Conservation (phyloP, 2,329 filamentous ascomycete species). For the Biscogniauxia marginata region DNA sequence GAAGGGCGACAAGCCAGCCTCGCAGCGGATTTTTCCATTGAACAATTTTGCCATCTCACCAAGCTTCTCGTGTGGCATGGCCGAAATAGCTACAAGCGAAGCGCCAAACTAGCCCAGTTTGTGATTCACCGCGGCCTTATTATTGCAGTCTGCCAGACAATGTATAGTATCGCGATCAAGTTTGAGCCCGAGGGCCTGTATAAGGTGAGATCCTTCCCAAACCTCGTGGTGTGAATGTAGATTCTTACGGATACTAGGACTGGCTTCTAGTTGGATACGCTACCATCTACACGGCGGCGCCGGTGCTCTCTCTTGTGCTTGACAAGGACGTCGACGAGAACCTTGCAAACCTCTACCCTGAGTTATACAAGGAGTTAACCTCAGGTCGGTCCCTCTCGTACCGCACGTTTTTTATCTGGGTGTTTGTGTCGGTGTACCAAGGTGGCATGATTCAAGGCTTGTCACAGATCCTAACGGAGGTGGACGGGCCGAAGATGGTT, state of each 20-base stretch:
- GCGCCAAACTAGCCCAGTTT: conserved; percentile 93
- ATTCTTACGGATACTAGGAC: conserved; percentile 51
- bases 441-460: conserved; percentile 95
- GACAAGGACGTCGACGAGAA: conserved; percentile 95
- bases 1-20: conserved; percentile 93
- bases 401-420: conserved; percentile 95
- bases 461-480: conserved; percentile 80
- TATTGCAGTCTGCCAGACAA: conserved; percentile 92
- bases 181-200: conserved; percentile 95
- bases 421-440: conserved; percentile 91
- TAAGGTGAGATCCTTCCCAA: conserved; percentile 47
- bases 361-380: conserved; percentile 97
- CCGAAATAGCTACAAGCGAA: conserved; percentile 93
- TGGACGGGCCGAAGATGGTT: conserved; percentile 74
- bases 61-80: conserved; percentile 99
- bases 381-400: conserved; percentile 84
- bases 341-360: conserved; percentile 90
- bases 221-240: background rate
- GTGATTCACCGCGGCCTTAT: conserved; percentile 97
- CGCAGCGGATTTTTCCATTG: conserved; percentile 94
- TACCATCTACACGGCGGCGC: conserved; percentile 90
- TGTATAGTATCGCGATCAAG: conserved; percentile 89
- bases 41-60: conserved; percentile 90
- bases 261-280: conserved; percentile 97
- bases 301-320: conserved; percentile 89